Percentiles rank a stretch among this genome's conserved stretches.
phyloP scores from a whole-genome alignment of 2,329 filamentous ascomycete species.

The Colletotrichum sp. region DNA sequence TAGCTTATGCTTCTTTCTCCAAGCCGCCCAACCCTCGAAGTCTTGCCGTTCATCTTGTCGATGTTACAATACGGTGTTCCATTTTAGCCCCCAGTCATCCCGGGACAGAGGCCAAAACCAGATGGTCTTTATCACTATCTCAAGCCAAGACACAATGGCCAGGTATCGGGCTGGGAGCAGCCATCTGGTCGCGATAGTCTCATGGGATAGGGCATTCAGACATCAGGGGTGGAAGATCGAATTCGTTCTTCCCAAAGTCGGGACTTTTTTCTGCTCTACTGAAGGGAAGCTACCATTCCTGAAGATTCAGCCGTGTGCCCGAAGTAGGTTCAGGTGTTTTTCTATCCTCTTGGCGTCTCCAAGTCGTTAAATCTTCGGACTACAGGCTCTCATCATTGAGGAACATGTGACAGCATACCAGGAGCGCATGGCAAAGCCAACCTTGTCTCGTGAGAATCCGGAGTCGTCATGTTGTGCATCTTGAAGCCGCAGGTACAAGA shows the following conservation, averaged over 20 bases:
- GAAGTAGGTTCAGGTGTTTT: background rate
- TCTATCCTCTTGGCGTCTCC: fast-evolving
- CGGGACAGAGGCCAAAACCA: background rate
- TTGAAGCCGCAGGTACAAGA: background rate
- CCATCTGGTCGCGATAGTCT: background rate
- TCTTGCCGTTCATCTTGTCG: background rate
- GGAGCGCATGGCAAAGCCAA: background rate
- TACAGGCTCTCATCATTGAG: fast-evolving
- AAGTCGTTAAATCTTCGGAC: background rate
- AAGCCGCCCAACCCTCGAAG: background rate
- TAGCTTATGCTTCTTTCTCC: background rate
- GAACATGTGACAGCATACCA: background rate
- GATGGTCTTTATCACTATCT: background rate
- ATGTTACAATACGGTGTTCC: background rate
- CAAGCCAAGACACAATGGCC: background rate
- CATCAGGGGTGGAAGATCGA: background rate
- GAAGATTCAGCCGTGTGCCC: background rate
- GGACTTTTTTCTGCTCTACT: background rate
- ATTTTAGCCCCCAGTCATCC: background rate
- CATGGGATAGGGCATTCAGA: background rate
- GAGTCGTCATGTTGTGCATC: background rate
- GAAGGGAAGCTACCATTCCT: background rate
- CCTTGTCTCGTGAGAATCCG: background rate
- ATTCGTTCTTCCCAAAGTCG: background rate
- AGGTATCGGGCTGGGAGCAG: background rate